Evolutionary conservation across 192 early-diverging fungal genomes (phyloP), one percentile per base, ranked within the genome.

Genomic region (Gryganskiella cystojenkinii): DNA sequence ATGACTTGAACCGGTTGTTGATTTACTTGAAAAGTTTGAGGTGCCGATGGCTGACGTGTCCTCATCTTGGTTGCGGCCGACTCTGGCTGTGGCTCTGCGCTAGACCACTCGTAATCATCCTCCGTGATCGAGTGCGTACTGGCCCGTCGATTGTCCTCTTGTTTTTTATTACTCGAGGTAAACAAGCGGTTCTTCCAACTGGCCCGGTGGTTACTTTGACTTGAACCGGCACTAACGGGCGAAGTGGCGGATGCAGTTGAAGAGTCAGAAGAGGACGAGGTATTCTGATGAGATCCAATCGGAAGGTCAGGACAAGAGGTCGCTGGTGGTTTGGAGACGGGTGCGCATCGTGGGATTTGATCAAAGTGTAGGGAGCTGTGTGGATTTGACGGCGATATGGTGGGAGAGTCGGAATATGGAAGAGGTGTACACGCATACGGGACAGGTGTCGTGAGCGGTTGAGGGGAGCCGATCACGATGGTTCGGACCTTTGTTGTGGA

Each of bases 391-490:
- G 40, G 49, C 25, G 54, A 54, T 35, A 28, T 45, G 20, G 57
- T 25, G 11, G 50, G 51, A 22, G 51, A 35, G 56, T 69, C 74
- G 1, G 37, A 78, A 20, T 78, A 78, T 30, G 74, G 74, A 4
- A 78, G 53, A 19, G 74, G 74, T 3, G 74, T 78, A 50, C 74
- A 78, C 0, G 67, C 74, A 49, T 69, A 78, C 4, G 74, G 74
- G 4, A 57, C 74, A 45, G 66, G 74, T 3, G 67, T 69, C 9
- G 61, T 68, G 28, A 78, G 44, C 4, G 74, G 74, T 47, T 64
- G 61, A 4, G 74, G 74, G 0, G 61, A 65, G 25, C 74, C 52
- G 28, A 78, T 78, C 7, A 65, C 74, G 27, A 78, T 78, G 37
- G 74, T 64, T 31, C 74, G 46, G 27, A 31, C 33, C 40, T 69